A percentile compares a stretch with the other conserved stretches of the same genome.
Evolutionary conservation across 140 eudicot genomes (phyloP).

Genomic region (Erigeron philadelphicus): DNA sequence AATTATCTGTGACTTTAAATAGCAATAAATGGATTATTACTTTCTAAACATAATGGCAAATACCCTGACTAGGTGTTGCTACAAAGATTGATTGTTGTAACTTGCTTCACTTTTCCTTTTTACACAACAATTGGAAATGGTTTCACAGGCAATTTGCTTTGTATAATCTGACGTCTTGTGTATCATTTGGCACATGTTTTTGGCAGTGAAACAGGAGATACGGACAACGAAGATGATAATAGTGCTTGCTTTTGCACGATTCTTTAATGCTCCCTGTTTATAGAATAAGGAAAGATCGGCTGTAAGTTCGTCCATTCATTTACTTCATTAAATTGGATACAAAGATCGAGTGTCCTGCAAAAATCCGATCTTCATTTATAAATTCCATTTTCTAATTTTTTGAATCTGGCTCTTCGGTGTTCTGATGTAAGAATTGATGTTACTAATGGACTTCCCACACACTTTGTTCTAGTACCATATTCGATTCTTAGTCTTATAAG

Average conservation of each 20-base stretch:
- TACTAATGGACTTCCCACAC: conserved; percentile 27
- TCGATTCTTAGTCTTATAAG: conserved; percentile 10
- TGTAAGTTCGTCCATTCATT: conserved; percentile 31
- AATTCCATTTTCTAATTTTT: conserved; percentile 26
- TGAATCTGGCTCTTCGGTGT: conserved; percentile 28
- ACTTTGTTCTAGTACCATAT: not conserved
- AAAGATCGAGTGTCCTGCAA: conserved; percentile 31
- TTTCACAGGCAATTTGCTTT: not conserved
- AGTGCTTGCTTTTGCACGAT: conserved; percentile 56
- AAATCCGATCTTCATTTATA: conserved; percentile 27
- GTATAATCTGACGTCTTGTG: conserved; percentile 16
- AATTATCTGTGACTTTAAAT: too few relatives aligned
- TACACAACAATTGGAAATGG: too few relatives aligned
- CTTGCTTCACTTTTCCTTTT: too few relatives aligned
- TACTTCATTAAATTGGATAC: conserved; percentile 32
- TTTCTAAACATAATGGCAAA: too few relatives aligned
- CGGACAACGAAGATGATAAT: conserved; percentile 46
- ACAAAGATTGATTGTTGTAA: too few relatives aligned
- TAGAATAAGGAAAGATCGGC: conserved; percentile 26
- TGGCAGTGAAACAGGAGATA: conserved; percentile 55
- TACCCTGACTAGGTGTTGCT: too few relatives aligned
- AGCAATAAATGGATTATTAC: too few relatives aligned
- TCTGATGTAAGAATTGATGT: conserved; percentile 35
- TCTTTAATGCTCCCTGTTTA: conserved; percentile 41
- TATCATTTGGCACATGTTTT: conserved; percentile 19